Conservation (phyloP, 192 early-diverging fungal genomes). For the Pilaira anomala region DNA sequence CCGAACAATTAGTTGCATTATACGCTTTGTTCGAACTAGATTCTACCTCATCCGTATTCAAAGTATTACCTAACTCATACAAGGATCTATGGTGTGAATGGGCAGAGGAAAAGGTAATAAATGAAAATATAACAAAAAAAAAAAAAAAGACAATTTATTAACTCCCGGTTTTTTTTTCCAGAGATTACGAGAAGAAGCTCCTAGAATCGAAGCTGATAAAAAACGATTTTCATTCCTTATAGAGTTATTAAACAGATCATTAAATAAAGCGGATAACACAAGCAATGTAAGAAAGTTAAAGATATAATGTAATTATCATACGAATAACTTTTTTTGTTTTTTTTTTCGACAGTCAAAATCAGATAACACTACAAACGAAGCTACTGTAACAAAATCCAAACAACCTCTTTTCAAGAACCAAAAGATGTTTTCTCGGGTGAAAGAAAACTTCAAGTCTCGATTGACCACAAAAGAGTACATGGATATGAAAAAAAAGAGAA, state of each 20-base stretch:
- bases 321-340: neutral
- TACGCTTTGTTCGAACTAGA: constrained; percentile 23
- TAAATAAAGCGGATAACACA: neutral
- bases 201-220: constrained; percentile 8
- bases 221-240: constrained; percentile 20
- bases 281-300: neutral
- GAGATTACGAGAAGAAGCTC: constrained; percentile 11
- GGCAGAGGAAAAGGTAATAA: constrained; percentile 26
- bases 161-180: no score
- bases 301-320: neutral
- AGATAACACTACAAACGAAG: no score
- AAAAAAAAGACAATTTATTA: no score
- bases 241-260: constrained; percentile 11
- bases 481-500: constrained; percentile 38
- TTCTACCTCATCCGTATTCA: neutral
- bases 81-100: constrained; percentile 29
- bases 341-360: no score
- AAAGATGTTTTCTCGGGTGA: constrained; percentile 3
- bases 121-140: no score
- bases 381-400: neutral
- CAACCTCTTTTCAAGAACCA: neutral
- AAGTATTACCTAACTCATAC: constrained; percentile 11
- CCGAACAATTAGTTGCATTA: constrained; percentile 27
- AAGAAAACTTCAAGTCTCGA: constrained; percentile 4
- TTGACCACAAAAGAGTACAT: constrained; percentile 6